Conservation (phyloP, 2,329 filamentous ascomycete species). For the Pseudogymnoascus sp. region DNA sequence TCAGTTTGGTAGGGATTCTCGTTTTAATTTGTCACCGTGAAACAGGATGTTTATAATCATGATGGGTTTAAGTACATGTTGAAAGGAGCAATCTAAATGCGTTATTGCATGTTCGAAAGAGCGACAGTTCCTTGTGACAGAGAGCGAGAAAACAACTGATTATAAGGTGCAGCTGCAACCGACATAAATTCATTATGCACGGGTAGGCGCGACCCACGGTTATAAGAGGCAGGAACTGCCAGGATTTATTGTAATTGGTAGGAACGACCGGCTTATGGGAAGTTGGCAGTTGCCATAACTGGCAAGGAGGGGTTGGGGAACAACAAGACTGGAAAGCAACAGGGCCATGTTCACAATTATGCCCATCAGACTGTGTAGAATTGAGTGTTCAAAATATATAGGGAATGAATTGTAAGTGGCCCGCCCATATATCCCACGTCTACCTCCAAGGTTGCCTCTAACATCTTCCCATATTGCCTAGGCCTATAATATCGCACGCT, state of each 20-base stretch:
- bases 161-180: neutral
- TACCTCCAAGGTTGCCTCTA: neutral
- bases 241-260: neutral
- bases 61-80: neutral
- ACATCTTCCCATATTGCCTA: neutral
- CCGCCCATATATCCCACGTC: neutral
- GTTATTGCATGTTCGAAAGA: neutral
- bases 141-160: neutral
- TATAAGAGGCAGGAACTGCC: neutral
- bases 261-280: neutral
- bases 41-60: neutral
- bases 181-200: neutral
- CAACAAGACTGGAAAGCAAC: too few species aligned
- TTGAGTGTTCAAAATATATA: neutral
- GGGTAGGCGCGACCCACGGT: neutral
- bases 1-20: neutral
- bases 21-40: neutral
- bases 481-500: neutral
- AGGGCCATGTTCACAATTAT: neutral
- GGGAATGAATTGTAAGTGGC: neutral
- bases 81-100: neutral
- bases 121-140: neutral
- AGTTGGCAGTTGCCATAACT: neutral
- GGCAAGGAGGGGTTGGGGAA: neutral
- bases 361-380: neutral